Evolutionary conservation across 2,329 filamentous ascomycete species (phyloP).

Genomic region (Fusarium sp.): DNA sequence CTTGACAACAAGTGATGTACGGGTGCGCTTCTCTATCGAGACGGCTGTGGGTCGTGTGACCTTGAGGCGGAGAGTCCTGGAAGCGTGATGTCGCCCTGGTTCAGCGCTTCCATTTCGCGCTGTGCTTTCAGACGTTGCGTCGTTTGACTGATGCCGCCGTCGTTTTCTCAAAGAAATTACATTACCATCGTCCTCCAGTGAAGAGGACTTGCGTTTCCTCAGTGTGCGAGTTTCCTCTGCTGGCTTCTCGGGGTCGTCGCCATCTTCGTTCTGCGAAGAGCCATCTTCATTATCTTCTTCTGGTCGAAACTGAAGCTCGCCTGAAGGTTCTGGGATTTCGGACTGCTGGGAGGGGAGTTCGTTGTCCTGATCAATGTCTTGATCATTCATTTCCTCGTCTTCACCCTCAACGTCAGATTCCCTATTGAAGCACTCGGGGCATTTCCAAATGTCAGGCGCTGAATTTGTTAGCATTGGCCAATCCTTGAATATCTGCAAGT

Average conservation of each 20-base stretch:
- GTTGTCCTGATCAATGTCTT: constrained; percentile 36
- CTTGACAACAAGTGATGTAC: constrained; percentile 49
- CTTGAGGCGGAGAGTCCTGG: constrained; percentile 69
- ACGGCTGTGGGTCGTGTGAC: constrained; percentile 53
- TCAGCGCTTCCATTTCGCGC: constrained; percentile 45
- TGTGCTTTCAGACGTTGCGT: constrained; percentile 51
- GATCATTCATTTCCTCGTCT: constrained; percentile 44
- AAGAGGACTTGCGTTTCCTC: constrained; percentile 85
- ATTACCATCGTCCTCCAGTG: constrained; percentile 68
- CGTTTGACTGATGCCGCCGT: constrained; percentile 58
- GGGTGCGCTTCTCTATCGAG: constrained; percentile 52
- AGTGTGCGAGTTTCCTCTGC: constrained; percentile 75
- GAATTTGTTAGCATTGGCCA: constrained; percentile 14
- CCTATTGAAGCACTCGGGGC: constrained; percentile 57
- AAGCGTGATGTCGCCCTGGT: constrained; percentile 47
- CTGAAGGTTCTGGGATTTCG: constrained; percentile 28
- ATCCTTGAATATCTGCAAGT: not conserved
- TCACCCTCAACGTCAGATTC: constrained; percentile 47
- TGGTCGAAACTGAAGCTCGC: constrained; percentile 16
- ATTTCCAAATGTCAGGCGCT: constrained; percentile 61
- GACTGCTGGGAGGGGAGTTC: constrained; percentile 43
- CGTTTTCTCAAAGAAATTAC: constrained; percentile 63
- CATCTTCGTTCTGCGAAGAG: constrained; percentile 20
- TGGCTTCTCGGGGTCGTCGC: constrained; percentile 16
- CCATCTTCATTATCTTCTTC: constrained; percentile 21